A percentile compares a stretch with the other conserved stretches of the same genome.
These are phyloP conservation scores for Colletotrichum viniferum DNA, from an alignment of 2,329 filamentous ascomycete species.

Conservation along the genomic window DNA sequence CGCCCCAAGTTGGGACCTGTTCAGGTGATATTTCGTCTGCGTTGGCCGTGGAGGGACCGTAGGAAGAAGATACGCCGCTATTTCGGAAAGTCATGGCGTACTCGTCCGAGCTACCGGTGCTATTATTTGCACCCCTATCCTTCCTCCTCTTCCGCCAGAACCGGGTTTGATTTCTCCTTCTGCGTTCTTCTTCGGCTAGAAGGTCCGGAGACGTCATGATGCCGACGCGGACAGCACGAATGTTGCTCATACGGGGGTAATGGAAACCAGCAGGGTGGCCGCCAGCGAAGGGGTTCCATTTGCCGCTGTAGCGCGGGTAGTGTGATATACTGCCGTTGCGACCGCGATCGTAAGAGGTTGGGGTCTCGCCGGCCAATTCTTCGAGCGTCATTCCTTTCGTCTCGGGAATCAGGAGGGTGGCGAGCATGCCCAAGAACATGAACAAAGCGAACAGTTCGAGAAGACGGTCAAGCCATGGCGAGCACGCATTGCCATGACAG, in stretches of 20 bases:
- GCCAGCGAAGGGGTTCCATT: constrained; percentile 54
- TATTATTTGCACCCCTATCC: constrained; percentile 25
- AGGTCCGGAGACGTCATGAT: constrained; percentile 50
- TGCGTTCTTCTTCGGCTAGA: constrained; percentile 24
- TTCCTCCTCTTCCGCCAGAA: constrained; percentile 23
- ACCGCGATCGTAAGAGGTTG: constrained; percentile 60
- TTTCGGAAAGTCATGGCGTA: constrained; percentile 23
- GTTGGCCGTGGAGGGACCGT: constrained; percentile 20
- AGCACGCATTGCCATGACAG: constrained; percentile 53
- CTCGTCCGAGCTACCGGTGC: not conserved
- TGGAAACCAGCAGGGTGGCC: constrained; percentile 56
- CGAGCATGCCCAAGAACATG: constrained; percentile 75
- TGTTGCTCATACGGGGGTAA: constrained; percentile 41
- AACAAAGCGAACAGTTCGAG: constrained; percentile 82
- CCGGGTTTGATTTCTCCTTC: constrained; percentile 14
- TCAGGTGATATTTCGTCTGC: not conserved
- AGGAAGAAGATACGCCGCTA: constrained; percentile 25
- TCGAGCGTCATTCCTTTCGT: constrained; percentile 78
- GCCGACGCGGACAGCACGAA: constrained; percentile 37
- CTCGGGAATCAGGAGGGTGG: constrained; percentile 76
- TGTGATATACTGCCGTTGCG: constrained; percentile 53
- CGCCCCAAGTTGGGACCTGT: constrained; percentile 14
- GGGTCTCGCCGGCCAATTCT: constrained; percentile 69
- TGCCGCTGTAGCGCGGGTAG: constrained; percentile 32
- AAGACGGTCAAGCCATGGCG: constrained; percentile 71